Evolutionary conservation across 352 stramenopile genomes (phyloP), one percentile per base, ranked within the genome.

Genomic region (Plasmopara viticola): DNA sequence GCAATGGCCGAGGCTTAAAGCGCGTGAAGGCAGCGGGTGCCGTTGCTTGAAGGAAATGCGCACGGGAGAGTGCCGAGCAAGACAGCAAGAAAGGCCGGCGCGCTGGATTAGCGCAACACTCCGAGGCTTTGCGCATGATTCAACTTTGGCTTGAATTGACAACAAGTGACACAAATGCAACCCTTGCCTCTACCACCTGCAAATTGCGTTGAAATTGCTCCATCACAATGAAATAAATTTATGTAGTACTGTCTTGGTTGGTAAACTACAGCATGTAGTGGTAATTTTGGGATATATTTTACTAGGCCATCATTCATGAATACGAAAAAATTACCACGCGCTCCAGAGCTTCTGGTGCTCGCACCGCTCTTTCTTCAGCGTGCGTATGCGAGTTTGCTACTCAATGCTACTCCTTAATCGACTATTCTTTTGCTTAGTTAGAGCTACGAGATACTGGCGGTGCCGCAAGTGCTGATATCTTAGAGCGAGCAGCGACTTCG

Each of bases 21-120:
- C 62, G 64, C 17, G 69, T 62, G 40, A 78, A 74, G 9, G 70
- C 58, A 0, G 68, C 68, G 12, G 66, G 66, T 25, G 67, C 51
- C 38, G 78, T 71, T 34, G 75, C 69, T 17, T 83, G 65, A 13
- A 70, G 72, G 57, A 86, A 84, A 9, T 69, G 66, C 18, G 78
- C 78, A 37, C 54, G 75, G 9, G 69, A 66, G 1, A 89, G 56
- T 44, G 68, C 67, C 18, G 74, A 84, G 59, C 82, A 86, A 14
- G 65, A 58, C 48, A 66, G 73, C 18, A 62, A 25, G 12, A 63
- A 44, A 17, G 60, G 62, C 52, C 62, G 58, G 10, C 48, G 60
- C 10, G 41, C 44, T 20, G 40, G 37, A 20, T 54, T 39, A 12
- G 52, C 48, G 30, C 56, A 12, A 35, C 31, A 35, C 8, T 17